These are phyloP conservation scores for Trapa bicornis DNA, from an alignment of 345 rosid species.

Conservation along the genomic window DNA sequence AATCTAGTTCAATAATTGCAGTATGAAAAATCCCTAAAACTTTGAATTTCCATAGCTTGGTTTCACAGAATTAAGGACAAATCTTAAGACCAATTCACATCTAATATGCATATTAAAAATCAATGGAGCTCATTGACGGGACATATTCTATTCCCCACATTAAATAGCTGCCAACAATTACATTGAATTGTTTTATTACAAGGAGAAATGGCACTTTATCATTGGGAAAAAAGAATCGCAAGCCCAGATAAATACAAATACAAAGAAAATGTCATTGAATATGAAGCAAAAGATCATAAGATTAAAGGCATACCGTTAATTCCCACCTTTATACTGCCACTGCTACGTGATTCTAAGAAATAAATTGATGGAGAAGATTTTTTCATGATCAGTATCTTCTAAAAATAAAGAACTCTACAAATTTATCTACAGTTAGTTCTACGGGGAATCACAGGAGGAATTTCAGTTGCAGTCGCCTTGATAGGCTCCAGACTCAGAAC, in stretches of 20 bases:
- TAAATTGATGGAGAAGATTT: slow-evolving; percentile 6
- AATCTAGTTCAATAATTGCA: neutral
- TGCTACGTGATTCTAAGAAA: slow-evolving; percentile 35
- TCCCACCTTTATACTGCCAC: slow-evolving; percentile 66
- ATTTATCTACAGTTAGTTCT: slow-evolving; percentile 11
- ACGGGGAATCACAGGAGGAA: slow-evolving; percentile 56
- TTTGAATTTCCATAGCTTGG: neutral
- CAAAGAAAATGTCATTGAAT: neutral
- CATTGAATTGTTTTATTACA: neutral
- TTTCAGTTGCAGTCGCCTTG: slow-evolving; percentile 70
- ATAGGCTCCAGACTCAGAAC: slow-evolving; percentile 39
- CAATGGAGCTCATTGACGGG: neutral
- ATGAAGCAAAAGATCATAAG: neutral
- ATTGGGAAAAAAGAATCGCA: neutral
- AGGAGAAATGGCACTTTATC: too few relatives aligned
- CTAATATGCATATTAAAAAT: neutral
- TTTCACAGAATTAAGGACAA: neutral
- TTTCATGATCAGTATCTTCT: neutral
- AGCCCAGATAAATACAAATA: neutral
- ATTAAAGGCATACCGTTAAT: slow-evolving; percentile 55
- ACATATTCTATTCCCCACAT: neutral
- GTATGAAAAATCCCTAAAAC: neutral
- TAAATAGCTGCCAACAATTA: neutral
- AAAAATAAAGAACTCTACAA: neutral
- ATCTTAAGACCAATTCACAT: neutral